Base-by-base conservation (phyloP, 768 basidiomycete species). In the Hericium rajendrae region DNA sequence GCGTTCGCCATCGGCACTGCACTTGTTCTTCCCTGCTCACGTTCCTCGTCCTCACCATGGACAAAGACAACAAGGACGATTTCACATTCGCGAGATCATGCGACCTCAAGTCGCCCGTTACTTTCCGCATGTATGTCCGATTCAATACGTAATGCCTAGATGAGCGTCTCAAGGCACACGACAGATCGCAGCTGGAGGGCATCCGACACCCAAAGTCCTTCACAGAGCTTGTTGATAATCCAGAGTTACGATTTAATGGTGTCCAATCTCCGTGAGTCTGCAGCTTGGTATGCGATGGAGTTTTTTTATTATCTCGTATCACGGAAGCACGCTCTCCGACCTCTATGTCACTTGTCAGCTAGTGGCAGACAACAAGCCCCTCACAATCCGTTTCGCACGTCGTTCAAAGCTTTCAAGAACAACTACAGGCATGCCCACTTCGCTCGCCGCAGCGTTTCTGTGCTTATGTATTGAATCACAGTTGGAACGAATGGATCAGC, bases 401-500 rank as follows among this genome's bases (percentile, higher is more conserved):
- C 89, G 1, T 93, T 91, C 79, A 95, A 94, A 71, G 81, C 91
- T 2, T 97, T 97, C 77, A 91, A 89, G 73, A 83, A 80, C 57
- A 80, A 74, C 41, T 89, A 92, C 65, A 84, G 76, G 91, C 24
- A 40, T 40, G 13, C 28, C 51, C 51, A 20, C 46, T 56, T 16
- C 43, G 12, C 16, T 15, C 43, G 20, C 1, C 16, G n/a, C 1
- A 46, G 2, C 3, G 16, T n/a, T 20, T 10, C 2, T n/a, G 43
- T 5, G 43, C 49, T 38, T 54, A 55, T 26, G n/a, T 16, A 16
- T 24, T 6, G 51, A 20, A 57, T 43, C 58, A 20, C 62, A 92
- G 88, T 28, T 99, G 95, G 95, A 97, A 97, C 67, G 93, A 98
- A 75, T 89, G 87, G 82, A 84, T 99, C 41, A 85, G 88, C 0